Conservation (phyloP, 495 filamentous ascomycete genomes). For the Tuber borchii region DNA sequence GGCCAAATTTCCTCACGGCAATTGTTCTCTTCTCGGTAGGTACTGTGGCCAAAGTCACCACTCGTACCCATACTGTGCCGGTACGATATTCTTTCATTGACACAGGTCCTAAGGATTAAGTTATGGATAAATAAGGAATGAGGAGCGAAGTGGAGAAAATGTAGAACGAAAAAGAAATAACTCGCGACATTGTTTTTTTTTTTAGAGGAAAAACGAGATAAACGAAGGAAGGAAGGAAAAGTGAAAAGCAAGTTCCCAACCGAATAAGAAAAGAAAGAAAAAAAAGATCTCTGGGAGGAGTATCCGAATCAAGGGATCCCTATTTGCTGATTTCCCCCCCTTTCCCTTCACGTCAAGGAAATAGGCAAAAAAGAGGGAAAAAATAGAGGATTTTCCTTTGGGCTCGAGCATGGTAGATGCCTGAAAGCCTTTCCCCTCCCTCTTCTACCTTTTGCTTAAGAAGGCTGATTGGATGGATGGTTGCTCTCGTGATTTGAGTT, state of each 20-base stretch:
- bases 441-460: not conserved
- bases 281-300: not conserved
- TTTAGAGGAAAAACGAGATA: not conserved
- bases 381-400: not conserved
- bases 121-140: not conserved
- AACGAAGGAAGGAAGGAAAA: not conserved
- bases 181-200: not conserved
- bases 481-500: slow-evolving; percentile 33
- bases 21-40: not conserved
- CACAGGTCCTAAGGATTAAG: not conserved
- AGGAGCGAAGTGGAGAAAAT: not conserved
- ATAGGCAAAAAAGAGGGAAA: not conserved
- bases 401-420: not conserved
- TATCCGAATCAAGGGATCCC: not conserved
- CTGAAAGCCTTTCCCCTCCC: not conserved
- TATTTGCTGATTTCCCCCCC: not conserved
- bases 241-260: not conserved
- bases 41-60: not conserved
- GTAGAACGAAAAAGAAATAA: not conserved
- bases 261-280: not conserved
- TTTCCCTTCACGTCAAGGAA: not conserved
- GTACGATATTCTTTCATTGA: not conserved
- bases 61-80: not conserved
- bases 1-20: not conserved
- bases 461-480: slow-evolving; percentile 19